Conservation (phyloP, 176 grass and related monocot genomes). For the Carex scoparia region DNA sequence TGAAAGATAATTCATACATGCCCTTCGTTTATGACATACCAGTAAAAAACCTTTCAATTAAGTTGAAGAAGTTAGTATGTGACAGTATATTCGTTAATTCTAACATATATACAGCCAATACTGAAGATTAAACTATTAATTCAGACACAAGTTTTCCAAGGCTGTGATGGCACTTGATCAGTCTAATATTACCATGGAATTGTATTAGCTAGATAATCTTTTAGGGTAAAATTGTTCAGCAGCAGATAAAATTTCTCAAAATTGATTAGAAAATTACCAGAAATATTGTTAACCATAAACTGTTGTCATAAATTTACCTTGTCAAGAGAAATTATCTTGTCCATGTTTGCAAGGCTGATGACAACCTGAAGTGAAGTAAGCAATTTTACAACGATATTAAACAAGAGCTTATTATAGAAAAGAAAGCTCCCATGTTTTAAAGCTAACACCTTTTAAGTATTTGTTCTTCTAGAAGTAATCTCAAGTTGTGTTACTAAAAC, state of each 20-base stretch:
- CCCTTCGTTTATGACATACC: slow-evolving; percentile 5
- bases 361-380: slow-evolving; percentile 56
- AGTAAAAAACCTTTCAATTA: slow-evolving; percentile 17
- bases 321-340: slow-evolving; percentile 80
- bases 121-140: background rate
- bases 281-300: slow-evolving; percentile 26
- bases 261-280: slow-evolving; percentile 13
- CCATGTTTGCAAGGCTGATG: slow-evolving; percentile 65
- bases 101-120: background rate
- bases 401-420: background rate
- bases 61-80: slow-evolving; percentile 10
- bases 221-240: background rate
- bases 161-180: background rate
- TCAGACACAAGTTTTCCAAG: background rate
- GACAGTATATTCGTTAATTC: slow-evolving; percentile 13
- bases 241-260: slow-evolving; percentile 2
- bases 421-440: background rate
- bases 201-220: background rate
- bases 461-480: background rate
- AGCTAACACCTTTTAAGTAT: background rate
- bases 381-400: background rate
- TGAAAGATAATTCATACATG: slow-evolving; percentile 33
- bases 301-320: slow-evolving; percentile 43
- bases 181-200: background rate
- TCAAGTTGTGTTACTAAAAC: background rate